Evolutionary conservation across 2,329 filamentous ascomycete species (phyloP), one percentile per base, ranked within the genome.

Genomic region (Capronia americana): DNA sequence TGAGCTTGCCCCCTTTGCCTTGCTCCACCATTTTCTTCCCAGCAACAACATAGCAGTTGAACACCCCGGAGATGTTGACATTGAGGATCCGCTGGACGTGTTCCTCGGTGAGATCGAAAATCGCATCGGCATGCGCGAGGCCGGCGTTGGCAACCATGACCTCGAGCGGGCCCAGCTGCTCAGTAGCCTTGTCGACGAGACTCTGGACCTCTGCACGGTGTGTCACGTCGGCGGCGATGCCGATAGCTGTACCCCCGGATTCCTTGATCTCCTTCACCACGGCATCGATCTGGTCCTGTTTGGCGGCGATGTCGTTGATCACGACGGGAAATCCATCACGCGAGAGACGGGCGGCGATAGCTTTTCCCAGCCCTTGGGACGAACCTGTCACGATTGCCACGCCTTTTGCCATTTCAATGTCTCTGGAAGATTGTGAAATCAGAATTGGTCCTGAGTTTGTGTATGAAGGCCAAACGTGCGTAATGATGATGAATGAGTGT

Each of bases 311-410:
- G 70, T 90, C 88, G 73, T 89, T 90, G 69, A 90, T 79, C 71
- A 86, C 88, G 55, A 91, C 79, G 71, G 87, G 82, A 76, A 89
- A 90, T 56, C 88, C 88, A 66, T 90, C 88, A n/a, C 80, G 77
- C 4, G 87, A 87, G 17, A 90, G 81, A 4, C 88, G 85, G 5
- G 87, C 76, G 17, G 87, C 88, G n/a, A 80, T 75, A 0, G 81
- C 76, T 60, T 76, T 68, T 7, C 71, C 69, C 24, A 79, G 79
- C 68, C 78, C 78, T 41, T 77, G 73, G 26, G 74, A 73, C 20
- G 78, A 79, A 7, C 78, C 78, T 8, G 78, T 80, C 3, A 80
- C 74, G 60, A 80, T 79, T 2, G 72, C 78, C 26, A 66, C 58
- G 1, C 58, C 64, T 62, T 66, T 66, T 7, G 58, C 57, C 63